phyloP scores from a whole-genome alignment of 1,284 basidiomycete species.

The Papiliotrema flavescens region DNA sequence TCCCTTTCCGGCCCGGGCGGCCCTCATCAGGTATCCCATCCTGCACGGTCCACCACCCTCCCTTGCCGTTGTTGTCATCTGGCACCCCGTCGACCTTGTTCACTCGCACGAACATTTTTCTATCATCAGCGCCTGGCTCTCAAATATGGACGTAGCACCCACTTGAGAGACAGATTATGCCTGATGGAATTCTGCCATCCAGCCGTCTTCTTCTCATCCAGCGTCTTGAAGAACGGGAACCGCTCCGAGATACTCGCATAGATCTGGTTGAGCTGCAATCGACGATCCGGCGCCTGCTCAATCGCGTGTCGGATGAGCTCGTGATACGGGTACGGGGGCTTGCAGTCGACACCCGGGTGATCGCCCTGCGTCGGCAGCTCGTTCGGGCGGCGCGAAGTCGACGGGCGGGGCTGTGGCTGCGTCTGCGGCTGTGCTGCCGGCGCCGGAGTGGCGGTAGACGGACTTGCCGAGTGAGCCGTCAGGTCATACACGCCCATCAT shows the following conservation, averaged over 20 bases:
- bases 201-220: constrained; percentile 47
- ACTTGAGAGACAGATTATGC: constrained; percentile 48
- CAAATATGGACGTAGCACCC: constrained; percentile 11
- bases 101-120: constrained; percentile 50
- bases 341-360: constrained; percentile 43
- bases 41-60: constrained; percentile 50
- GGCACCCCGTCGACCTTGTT: constrained; percentile 43
- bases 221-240: constrained; percentile 48
- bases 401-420: neutral
- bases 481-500: too few relatives aligned
- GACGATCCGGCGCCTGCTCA: constrained; percentile 39
- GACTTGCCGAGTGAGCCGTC: too few relatives aligned
- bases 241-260: constrained; percentile 45
- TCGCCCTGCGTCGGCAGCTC: constrained; percentile 41
- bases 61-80: constrained; percentile 46
- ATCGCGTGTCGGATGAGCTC: constrained; percentile 49
- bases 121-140: constrained; percentile 8
- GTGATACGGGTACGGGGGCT: constrained; percentile 48
- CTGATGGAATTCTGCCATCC: constrained; percentile 49
- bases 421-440: neutral
- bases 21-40: constrained; percentile 48
- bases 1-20: constrained; percentile 45
- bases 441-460: neutral
- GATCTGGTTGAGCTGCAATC: constrained; percentile 47
- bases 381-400: constrained; percentile 31